Evolutionary conservation across 805 yeast species (phyloP).

Genomic region (Candida peoriensis): DNA sequence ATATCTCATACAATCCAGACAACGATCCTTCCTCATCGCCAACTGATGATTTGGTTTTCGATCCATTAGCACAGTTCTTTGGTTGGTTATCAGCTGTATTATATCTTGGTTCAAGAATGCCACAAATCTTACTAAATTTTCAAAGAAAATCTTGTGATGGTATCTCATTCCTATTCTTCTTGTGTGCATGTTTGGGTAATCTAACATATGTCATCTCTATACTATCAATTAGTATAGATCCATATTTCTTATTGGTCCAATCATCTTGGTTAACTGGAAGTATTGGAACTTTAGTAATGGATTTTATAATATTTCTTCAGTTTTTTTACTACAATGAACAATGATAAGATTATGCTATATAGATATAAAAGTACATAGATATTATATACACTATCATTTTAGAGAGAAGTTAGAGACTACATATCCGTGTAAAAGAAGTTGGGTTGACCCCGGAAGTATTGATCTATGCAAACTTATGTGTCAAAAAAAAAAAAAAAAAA

Average conservation of each 20-base stretch:
- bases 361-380: too few relatives aligned
- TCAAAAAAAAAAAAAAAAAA: too few relatives aligned
- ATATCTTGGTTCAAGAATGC: slow-evolving; percentile 84
- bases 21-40: slow-evolving; percentile 26
- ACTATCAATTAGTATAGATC: slow-evolving; percentile 65
- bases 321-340: slow-evolving; percentile 72
- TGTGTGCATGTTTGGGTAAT: slow-evolving; percentile 94
- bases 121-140: slow-evolving; percentile 83
- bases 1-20: slow-evolving; percentile 50
- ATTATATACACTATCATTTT: too few relatives aligned
- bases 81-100: slow-evolving; percentile 75
- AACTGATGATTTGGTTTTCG: slow-evolving; percentile 61
- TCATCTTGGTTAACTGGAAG: slow-evolving; percentile 93
- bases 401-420: too few relatives aligned
- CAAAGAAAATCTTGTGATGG: slow-evolving; percentile 93
- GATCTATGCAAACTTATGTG: too few relatives aligned
- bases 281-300: slow-evolving; percentile 79
- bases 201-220: slow-evolving; percentile 86
- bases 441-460: too few relatives aligned
- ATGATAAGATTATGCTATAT: too few relatives aligned
- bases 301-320: slow-evolving; percentile 78
- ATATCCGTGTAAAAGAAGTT: too few relatives aligned
- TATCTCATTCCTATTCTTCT: slow-evolving; percentile 84
- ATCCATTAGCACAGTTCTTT: slow-evolving; percentile 77
- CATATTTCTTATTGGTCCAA: slow-evolving; percentile 70